A percentile compares a stretch with the other conserved stretches of the same genome.
Conservation (phyloP, 1,284 basidiomycete species). For the Cerrena zonata region DNA sequence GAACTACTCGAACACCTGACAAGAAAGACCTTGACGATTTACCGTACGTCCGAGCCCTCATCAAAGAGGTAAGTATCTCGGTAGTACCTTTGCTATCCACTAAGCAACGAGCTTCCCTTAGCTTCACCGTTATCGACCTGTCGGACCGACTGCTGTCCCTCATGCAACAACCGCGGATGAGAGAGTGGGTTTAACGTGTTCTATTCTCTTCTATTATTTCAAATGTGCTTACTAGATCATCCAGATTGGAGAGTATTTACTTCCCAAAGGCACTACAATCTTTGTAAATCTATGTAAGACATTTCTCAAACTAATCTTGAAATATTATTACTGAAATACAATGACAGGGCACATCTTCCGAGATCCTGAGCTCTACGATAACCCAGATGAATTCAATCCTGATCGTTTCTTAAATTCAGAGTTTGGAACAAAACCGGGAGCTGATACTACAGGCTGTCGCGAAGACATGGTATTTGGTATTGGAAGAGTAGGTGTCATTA, state of each 20-base stretch:
- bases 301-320: background rate
- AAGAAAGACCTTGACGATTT: conserved; percentile 27
- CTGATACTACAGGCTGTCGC: conserved; percentile 3
- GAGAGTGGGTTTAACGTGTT: background rate
- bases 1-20: conserved; percentile 26
- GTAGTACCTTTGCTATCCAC: background rate
- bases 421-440: conserved; percentile 12
- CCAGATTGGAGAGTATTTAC: conserved; percentile 3
- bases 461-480: conserved; percentile 18
- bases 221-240: background rate
- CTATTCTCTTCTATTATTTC: background rate
- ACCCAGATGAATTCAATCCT: conserved; percentile 16
- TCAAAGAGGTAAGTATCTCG: conserved; percentile 31
- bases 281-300: conserved; percentile 18
- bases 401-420: conserved; percentile 16
- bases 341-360: conserved; percentile 18
- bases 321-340: no score
- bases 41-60: conserved; percentile 30
- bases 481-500: conserved; percentile 13
- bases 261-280: conserved; percentile 16
- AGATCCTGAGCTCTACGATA: conserved; percentile 12
- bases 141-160: background rate
- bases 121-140: background rate
- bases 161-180: conserved; percentile 4
- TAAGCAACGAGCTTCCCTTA: background rate